These are phyloP conservation scores for Mycena epipterygia DNA, from an alignment of 768 basidiomycete genomes.

Conservation along the genomic window DNA sequence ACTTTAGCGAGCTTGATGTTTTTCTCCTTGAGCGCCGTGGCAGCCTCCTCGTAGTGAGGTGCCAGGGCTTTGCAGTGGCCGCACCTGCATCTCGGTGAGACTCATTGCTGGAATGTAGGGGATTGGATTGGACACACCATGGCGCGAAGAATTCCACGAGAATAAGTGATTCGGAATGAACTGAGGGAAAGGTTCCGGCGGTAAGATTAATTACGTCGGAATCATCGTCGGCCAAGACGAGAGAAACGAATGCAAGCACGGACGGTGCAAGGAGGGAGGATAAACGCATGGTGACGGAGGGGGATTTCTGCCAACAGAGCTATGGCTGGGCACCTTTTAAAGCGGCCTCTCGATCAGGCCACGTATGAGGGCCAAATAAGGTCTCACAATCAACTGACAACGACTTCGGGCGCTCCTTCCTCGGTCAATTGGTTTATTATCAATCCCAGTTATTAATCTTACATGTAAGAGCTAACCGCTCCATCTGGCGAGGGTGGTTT, in stretches of 20 bases:
- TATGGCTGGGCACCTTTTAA: no score
- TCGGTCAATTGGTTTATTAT: no score
- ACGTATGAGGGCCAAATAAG: no score
- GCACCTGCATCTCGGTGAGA: slow-evolving; percentile 67
- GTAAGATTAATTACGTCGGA: slow-evolving; percentile 90
- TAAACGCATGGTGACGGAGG: slow-evolving; percentile 72
- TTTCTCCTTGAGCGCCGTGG: slow-evolving; percentile 91
- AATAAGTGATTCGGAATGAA: slow-evolving; percentile 78
- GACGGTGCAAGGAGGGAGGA: slow-evolving; percentile 66
- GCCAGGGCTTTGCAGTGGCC: slow-evolving; percentile 97
- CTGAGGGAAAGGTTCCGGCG: slow-evolving; percentile 75
- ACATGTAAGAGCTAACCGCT: no score
- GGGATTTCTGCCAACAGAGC: slow-evolving; percentile 17
- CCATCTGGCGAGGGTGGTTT: no score
- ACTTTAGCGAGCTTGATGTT: slow-evolving; percentile 95
- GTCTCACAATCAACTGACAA: no score
- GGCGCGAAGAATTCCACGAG: slow-evolving; percentile 97
- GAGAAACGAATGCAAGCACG: slow-evolving; percentile 64
- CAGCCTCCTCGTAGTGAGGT: slow-evolving; percentile 94
- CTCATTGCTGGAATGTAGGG: neutral
- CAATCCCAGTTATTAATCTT: no score
- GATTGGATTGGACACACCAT: slow-evolving; percentile 64
- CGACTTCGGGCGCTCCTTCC: no score
- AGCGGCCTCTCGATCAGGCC: neutral
- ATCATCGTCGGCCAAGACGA: slow-evolving; percentile 66